Evolutionary conservation across 768 basidiomycete species (phyloP).

Genomic region (Coprinopsis strossmayeri): DNA sequence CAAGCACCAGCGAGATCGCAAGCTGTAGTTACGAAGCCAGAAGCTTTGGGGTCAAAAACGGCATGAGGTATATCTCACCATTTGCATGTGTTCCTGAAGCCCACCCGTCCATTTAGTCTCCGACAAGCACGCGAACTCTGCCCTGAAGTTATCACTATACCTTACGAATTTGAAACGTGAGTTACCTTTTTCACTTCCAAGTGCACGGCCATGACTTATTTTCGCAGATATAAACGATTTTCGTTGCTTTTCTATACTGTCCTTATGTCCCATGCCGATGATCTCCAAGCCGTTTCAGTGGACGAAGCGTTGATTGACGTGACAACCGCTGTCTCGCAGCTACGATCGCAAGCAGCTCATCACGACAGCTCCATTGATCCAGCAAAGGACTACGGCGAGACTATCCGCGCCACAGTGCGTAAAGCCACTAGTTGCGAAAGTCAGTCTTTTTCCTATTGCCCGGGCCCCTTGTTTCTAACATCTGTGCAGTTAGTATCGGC

Average conservation of each 20-base stretch:
- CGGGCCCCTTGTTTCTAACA: neutral
- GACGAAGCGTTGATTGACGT: constrained; percentile 96
- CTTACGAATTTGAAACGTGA: constrained; percentile 89
- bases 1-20: constrained; percentile 92
- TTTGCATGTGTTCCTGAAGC: neutral
- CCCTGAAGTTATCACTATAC: constrained; percentile 66
- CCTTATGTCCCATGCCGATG: constrained; percentile 83
- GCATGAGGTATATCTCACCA: constrained; percentile 67
- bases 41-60: constrained; percentile 80
- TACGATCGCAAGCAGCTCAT: constrained; percentile 20
- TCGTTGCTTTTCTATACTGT: constrained; percentile 91
- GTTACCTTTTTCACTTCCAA: constrained; percentile 12
- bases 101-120: constrained; percentile 36
- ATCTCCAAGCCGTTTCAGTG: constrained; percentile 91
- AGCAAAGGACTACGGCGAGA: constrained; percentile 75
- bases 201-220: neutral
- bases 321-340: constrained; percentile 47
- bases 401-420: constrained; percentile 70
- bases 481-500: constrained; percentile 74
- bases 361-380: constrained; percentile 39
- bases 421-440: constrained; percentile 84
- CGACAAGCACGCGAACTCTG: constrained; percentile 78
- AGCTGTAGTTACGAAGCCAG: constrained; percentile 94
- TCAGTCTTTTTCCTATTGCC: constrained; percentile 27
- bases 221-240: constrained; percentile 67